Evolutionary conservation across 768 basidiomycete species (phyloP), one percentile per base, ranked within the genome.

Genomic region (Panus rudis): DNA sequence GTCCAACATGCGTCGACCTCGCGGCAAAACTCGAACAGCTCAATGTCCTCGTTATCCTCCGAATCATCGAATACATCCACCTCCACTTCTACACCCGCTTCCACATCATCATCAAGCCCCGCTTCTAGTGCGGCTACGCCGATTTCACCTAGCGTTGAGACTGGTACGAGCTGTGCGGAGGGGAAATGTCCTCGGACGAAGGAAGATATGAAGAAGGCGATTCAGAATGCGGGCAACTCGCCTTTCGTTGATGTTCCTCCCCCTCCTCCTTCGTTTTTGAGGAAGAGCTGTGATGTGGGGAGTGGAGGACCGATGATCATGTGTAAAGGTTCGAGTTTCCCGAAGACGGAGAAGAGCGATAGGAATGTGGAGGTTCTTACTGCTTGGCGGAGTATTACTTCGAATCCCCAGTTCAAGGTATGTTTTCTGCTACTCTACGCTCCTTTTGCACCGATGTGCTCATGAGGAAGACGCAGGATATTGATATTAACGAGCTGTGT

Each of bases 401-500:
- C 76, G 24, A 75, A 81, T 56, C 87, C 85, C 3, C 69, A 76
- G 54, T 90, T 84, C 61, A 85, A 83, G 73, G 85, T 87, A 20
- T 28, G 76, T 66, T 3, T 20, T 30, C 2, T 30, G 24, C 45
- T n/a, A n/a, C 45, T 8, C 11, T 32, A 6, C 28, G 24, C 11
- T 1, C 34, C n/a, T 32, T 19, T 13, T n/a, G n/a, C 27, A 3
- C 7, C 8, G 4, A n/a, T 8, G 13, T 27, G 21, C 5, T 27
- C 8, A 25, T 4, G n/a, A 4, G 4, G 14, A 5, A 12, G 5
- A 20, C 44, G 30, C 55, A 88, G 81, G 83, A 86, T 53, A 68
- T 77, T 28, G 89, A 91, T 54, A 78, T 91, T 45, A 86, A 83
- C 52, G 73, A 83, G 37, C 67, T 92, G 19, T 92, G 89, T 57